A percentile compares a stretch with the other conserved stretches of the same genome.
Evolutionary conservation across 495 filamentous ascomycete genomes (phyloP).

Genomic region (Cudoniella acicularis): DNA sequence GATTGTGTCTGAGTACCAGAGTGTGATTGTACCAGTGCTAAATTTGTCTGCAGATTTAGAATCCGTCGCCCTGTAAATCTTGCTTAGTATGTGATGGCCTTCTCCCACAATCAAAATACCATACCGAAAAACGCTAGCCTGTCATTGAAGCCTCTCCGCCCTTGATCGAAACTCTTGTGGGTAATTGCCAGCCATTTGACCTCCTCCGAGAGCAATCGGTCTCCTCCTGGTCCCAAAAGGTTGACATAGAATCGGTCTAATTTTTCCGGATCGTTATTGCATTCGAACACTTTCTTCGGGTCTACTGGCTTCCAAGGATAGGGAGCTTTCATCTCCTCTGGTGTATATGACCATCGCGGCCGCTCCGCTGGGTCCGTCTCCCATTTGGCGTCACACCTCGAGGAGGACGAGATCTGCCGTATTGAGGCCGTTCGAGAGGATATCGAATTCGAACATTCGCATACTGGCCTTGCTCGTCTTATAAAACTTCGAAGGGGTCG

Average conservation of each 20-base stretch:
- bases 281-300: slow-evolving; percentile 46
- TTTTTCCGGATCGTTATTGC: slow-evolving; percentile 69
- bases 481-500: slow-evolving; percentile 12
- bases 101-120: slow-evolving; percentile 21
- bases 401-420: slow-evolving; percentile 15
- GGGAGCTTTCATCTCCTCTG: slow-evolving; percentile 72
- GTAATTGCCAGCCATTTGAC: slow-evolving; percentile 96
- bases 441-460: slow-evolving; percentile 7
- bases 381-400: slow-evolving; percentile 20
- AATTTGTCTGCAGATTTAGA: slow-evolving; percentile 69
- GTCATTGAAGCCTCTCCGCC: slow-evolving; percentile 89
- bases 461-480: slow-evolving; percentile 5
- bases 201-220: slow-evolving; percentile 75
- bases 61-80: slow-evolving; percentile 67
- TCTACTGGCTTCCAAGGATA: slow-evolving; percentile 50
- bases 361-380: slow-evolving; percentile 38
- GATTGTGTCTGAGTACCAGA: slow-evolving; percentile 20
- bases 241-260: slow-evolving; percentile 72
- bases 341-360: slow-evolving; percentile 83
- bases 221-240: slow-evolving; percentile 66
- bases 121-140: slow-evolving; percentile 86
- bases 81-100: slow-evolving; percentile 13
- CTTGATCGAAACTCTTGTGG: slow-evolving; percentile 98
- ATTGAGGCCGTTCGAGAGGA: slow-evolving; percentile 3
- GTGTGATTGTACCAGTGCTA: slow-evolving; percentile 60